These are phyloP conservation scores for Ulvella scutata DNA, from an alignment of 139 green algal genomes.

Conservation along the genomic window DNA sequence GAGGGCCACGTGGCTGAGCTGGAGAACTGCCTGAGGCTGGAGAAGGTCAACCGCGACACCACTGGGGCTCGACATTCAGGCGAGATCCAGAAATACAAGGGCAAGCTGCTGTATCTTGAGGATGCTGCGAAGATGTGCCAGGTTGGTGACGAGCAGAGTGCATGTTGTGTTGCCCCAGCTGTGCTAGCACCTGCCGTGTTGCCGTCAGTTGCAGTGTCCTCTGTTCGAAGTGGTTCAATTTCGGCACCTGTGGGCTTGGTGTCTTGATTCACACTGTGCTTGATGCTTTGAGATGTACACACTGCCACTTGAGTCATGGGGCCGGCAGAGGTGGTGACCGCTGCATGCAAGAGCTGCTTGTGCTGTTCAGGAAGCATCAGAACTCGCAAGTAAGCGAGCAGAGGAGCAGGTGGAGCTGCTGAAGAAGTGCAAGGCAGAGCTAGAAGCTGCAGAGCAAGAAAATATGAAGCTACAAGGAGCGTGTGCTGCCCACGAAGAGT, in stretches of 20 bases:
- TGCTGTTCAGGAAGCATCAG: not conserved
- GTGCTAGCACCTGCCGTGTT: no score
- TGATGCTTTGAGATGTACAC: not conserved
- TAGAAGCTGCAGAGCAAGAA: not conserved
- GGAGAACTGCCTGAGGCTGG: not conserved
- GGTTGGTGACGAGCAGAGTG: no score
- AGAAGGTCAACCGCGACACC: not conserved
- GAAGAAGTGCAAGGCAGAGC: not conserved
- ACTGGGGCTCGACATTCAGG: no score
- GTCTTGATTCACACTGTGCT: not conserved
- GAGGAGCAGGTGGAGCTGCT: not conserved
- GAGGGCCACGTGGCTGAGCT: not conserved
- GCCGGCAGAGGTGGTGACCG: not conserved
- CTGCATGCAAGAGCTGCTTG: not conserved
- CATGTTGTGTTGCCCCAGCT: no score
- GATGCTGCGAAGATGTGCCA: no score
- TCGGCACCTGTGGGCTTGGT: not conserved
- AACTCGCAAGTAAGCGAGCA: not conserved
- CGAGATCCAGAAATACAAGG: no score
- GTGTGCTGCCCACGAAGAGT: not conserved
- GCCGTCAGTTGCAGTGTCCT: no score
- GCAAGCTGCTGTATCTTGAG: no score
- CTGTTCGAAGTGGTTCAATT: no score
- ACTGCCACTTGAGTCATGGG: not conserved
- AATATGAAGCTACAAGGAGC: not conserved